These are phyloP conservation scores for Drechslerella coelobrocha DNA, from an alignment of 2,329 filamentous ascomycete genomes.

Conservation along the genomic window DNA sequence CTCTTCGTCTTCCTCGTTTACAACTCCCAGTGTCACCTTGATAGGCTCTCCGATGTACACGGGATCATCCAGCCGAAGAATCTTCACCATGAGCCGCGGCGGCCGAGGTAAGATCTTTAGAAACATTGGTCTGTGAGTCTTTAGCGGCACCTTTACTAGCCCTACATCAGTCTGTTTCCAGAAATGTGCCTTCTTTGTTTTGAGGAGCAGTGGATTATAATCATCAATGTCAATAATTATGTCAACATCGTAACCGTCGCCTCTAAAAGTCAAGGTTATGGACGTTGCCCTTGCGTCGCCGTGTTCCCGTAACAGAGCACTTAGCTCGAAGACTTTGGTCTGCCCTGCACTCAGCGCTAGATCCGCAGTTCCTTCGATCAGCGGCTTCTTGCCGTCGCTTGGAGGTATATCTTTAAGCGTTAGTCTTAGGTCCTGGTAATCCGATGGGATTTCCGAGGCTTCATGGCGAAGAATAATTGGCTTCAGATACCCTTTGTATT, in stretches of 20 bases:
- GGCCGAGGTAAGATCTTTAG: conserved; percentile 86
- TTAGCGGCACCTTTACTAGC: conserved; percentile 36
- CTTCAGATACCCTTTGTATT: conserved; percentile 67
- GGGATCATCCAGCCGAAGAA: conserved; percentile 62
- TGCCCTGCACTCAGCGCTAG: conserved; percentile 72
- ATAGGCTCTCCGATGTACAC: conserved; percentile 87
- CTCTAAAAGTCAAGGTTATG: conserved; percentile 52
- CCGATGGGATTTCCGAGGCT: conserved; percentile 37
- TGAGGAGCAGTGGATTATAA: conserved; percentile 40
- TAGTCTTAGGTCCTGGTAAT: conserved; percentile 41
- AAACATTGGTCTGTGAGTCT: conserved; percentile 57
- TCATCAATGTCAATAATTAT: conserved; percentile 41
- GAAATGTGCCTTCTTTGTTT: conserved; percentile 31
- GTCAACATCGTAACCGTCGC: conserved; percentile 43
- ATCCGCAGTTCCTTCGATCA: conserved; percentile 58
- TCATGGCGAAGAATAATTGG: conserved; percentile 62
- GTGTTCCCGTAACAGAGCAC: conserved; percentile 77
- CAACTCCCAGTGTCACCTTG: conserved; percentile 70
- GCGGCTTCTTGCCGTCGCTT: conserved; percentile 51
- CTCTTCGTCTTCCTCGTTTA: conserved; percentile 83
- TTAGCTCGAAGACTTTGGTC: conserved; percentile 74
- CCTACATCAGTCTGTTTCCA: conserved; percentile 32
- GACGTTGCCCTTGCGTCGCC: conserved; percentile 73
- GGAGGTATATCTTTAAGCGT: conserved; percentile 46
- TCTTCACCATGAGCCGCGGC: conserved; percentile 81